Percentiles rank a stretch among this genome's conserved stretches.
Conservation (phyloP, 2,329 filamentous ascomycete genomes). For the Trichoderma endophyticum region DNA sequence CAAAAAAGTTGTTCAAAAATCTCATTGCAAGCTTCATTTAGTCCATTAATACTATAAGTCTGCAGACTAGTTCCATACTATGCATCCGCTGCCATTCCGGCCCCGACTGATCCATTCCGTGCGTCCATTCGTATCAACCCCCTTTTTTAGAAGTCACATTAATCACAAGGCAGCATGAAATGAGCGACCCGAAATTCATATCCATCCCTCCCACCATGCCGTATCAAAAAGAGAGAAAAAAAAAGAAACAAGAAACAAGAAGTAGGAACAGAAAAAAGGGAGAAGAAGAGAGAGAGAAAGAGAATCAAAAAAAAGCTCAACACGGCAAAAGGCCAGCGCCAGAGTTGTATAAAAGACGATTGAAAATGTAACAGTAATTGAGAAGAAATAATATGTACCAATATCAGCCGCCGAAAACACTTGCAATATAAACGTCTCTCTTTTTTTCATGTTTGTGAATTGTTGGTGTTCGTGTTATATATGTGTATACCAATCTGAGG, state of each 20-base stretch:
- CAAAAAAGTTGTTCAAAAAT: not conserved
- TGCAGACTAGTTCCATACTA: slow-evolving; percentile 5
- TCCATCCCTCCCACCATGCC: slow-evolving; percentile 22
- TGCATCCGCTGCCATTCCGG: not conserved
- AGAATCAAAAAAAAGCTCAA: slow-evolving; percentile 7
- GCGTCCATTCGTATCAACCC: not conserved
- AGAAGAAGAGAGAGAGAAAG: slow-evolving; percentile 2
- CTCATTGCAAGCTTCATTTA: not conserved
- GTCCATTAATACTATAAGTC: slow-evolving; percentile 14
- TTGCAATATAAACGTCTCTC: not conserved
- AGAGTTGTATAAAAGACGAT: not conserved
- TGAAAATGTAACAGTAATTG: not conserved
- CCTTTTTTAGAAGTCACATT: slow-evolving; percentile 1
- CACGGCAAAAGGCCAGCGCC: not conserved
- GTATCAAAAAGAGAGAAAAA: slow-evolving; percentile 23
- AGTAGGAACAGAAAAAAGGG: not conserved
- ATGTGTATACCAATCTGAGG: slow-evolving; percentile 27
- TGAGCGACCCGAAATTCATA: not conserved
- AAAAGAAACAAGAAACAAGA: slow-evolving; percentile 16
- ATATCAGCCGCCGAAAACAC: not conserved
- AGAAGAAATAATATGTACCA: slow-evolving; percentile 7
- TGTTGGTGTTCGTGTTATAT: not conserved
- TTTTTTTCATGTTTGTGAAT: not conserved
- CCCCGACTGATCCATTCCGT: not conserved
- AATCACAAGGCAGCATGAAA: not conserved